Base-by-base conservation (phyloP, 192 early-diverging fungal species). In the Backusella sp. region DNA sequence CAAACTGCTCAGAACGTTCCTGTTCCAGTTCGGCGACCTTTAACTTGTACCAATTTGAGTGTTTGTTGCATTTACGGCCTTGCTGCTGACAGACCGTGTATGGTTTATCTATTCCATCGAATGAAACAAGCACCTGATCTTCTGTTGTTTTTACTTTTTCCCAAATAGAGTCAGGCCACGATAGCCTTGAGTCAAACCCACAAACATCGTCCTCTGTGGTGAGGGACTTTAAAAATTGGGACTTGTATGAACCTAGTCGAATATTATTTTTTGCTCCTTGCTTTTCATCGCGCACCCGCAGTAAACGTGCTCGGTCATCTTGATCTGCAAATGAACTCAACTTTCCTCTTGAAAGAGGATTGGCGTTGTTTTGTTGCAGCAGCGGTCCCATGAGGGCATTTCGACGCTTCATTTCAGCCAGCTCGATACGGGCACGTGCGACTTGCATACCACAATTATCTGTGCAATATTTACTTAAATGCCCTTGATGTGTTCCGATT, bases 11-110 rank as follows among this genome's bases (percentile, higher is more conserved):
- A 39, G 23, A 72, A 26, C 83, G 77, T 67, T 86, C 85, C 32
- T 85, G 84, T 9, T 85, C 86, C 37, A 89, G 70, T 42, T 89
- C 86, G 5, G 76, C 66, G 14, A 65, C 69, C 32, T 86, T 86
- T 11, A 86, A 74, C 41, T 79, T 89, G 26, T 86, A 80, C 88
- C 88, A 89, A n/a, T 77, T 79, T 9, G 14, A 46, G 72, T 89
- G 88, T 34, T 82, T 82, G 42, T 84, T 76, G 68, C 88, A 89
- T 28, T 78, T 72, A 19, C 66, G 81, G 1, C 71, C 72, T 17
- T 39, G 37, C 11, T 77, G 44, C 66, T 72, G 74, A 69, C 88
- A 89, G 2, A 87, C 76, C 21, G 76, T 79, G 1, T 42, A 73
- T 21, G 39, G 53, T 32, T 71, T 71, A 0, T 62, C 56, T 9